Base-by-base conservation (phyloP, 441 rosid genomes). In the Adansonia grandidieri region DNA sequence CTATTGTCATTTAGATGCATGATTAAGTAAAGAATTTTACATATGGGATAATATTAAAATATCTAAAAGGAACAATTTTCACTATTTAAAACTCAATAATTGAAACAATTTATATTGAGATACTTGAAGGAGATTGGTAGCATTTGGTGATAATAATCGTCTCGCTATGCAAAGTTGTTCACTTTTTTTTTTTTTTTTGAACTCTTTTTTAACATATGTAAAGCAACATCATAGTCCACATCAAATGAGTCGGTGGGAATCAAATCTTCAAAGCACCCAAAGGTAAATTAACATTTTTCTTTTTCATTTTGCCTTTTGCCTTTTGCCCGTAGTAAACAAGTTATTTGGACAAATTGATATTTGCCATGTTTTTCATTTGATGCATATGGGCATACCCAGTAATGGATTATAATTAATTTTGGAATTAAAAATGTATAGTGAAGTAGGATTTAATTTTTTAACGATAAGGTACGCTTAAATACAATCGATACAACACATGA, bases 41-140 rank as follows among this genome's bases (percentile, higher is more conserved):
- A 32, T 32, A 19, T 40, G 45, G 15, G 68, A 63, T 63, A 63
- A 63, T 2, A 32, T 63, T 63, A 63, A 32, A 14, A 14, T 32
- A 32, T 62, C 42, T 28, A 6, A 51, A 48, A 24, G 45, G 54
- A 71, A 53, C 22, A 15, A 71, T 10, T 37, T 47, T 20, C 9
- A 47, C 37, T 32, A 24, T 53, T 78, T n/a, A 79, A 65, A 78
- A 32, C 57, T 79, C 85, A 82, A 82, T 82, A 75, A 82, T 82
- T 82, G 82, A 76, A 71, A 50, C 57, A 17, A 67, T 50, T 65
- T 58, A 76, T 42, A 61, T 13, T 3, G 32, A 11, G 44, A 6
- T 51, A 32, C 22, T 44, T 78, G 72, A 72, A 24, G 20, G 32
- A 67, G 82, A 79, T 53, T 72, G 72, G 80, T 64, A 24, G 75